Base-by-base conservation (phyloP, 148 eudicot species). In the Limonium bicolor region DNA sequence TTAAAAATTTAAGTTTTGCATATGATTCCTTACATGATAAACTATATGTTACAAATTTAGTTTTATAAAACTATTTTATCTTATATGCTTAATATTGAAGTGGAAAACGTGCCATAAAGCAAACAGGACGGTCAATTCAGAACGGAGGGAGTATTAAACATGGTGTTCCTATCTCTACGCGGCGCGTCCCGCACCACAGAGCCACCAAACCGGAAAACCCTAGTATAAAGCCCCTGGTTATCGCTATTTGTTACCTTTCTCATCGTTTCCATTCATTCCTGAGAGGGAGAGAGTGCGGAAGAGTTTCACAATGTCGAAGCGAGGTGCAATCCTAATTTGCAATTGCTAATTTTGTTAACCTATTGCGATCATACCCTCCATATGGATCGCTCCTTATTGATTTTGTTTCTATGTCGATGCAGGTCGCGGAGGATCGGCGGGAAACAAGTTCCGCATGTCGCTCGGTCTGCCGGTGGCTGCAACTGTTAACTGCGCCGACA, bases 401-500 rank as follows among this genome's bases (percentile, higher is more conserved):
- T n/a, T n/a, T n/a, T n/a, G n/a, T 50, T 14, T 3, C n/a, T 5
- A 9, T 41, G 25, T 34, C 8, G 20, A 32, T 39, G 37, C 51
- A 79, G 87, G 82, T 29, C 68, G 82, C 20, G 88, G 88, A 51
- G 82, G 88, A 24, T 68, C 76, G 27, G 82, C 88, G 10, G 88
- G 88, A 1, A 80, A 76, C 79, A 75, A 80, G 69, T 75, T 79
- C 60, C 46, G 87, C 51, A 80, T 80, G 88, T 80, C 82, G 41
- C 66, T 80, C 20, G 88, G 88, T 67, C 59, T 80, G 2, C 83
- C 88, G 46, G 83, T 80, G 62, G 88, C 83, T 14, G 88, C 88
- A 36, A 70, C 70, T 13, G 84, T 80, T 46, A 80, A 80, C 66
- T 80, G 90, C 48, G 87, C 87, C 11, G 82, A 79, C 26, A 80